Base-by-base conservation (phyloP, 768 basidiomycete species). In the Cyclocybe cylindracea region DNA sequence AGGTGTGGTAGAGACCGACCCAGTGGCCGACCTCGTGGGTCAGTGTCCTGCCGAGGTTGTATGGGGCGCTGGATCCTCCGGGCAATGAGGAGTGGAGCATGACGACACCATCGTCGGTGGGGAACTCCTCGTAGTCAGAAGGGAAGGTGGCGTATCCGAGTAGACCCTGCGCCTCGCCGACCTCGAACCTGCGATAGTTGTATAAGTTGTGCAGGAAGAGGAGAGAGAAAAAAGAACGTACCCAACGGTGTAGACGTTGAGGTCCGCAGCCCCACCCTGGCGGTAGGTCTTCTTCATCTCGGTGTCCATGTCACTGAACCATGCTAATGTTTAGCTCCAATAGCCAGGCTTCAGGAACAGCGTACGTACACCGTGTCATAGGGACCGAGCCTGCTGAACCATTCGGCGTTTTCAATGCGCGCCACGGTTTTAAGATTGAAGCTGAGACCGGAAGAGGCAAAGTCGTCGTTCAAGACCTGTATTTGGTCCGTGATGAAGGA, bases 1-100 rank as follows among this genome's bases (percentile, higher is more conserved):
- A 77, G 3, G 72, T 73, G 58, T 76, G 73, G 54, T 69, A 71
- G 11, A 74, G 59, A 7, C 73, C 73, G 32, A 69, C 56, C 73
- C 70, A 73, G 50, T 73, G 71, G 4, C 73, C 73, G 14, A 60
- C 59, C 55, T 75, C 73, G 51, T 74, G 73, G 6, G 70, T 71
- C 32, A 72, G 40, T 2, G 71, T 72, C 43, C 62, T 41, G 16
- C 65, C 66, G 9, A 61, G 46, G 57, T 78, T 66, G 63, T 68
- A 76, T 57, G 60, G 58, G 6, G 50, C 36, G 16, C 59, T 62
- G 19, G 56, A 46, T 24, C 65, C 73, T 46, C 67, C 70, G 3
- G 74, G 72, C 8, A 73, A 56, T 9, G 67, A 61, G 5, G 58
- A 49, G 47, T 65, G 68, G n/a, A 58, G 57, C 16, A 74, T 57